Percentiles rank a stretch among this genome's conserved stretches.
These are phyloP conservation scores for Blastobotrys elegans DNA, from an alignment of 1,139 yeast species.

Conservation along the genomic window DNA sequence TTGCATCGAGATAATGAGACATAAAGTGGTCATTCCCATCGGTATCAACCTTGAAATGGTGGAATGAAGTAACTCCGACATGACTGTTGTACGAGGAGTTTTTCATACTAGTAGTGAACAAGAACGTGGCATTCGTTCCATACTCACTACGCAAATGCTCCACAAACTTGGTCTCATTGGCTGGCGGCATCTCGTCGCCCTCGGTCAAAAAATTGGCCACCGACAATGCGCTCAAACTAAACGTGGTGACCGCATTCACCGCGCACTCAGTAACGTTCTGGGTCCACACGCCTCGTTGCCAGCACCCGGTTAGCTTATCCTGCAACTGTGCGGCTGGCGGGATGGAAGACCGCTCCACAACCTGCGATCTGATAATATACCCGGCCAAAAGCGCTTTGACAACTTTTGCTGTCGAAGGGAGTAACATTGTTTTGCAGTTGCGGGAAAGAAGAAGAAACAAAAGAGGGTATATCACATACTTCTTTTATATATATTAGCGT, in stretches of 20 bases:
- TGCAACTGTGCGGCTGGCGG: neutral
- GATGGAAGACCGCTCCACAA: neutral
- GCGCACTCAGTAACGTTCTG: neutral
- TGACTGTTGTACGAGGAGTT: neutral
- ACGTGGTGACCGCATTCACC: neutral
- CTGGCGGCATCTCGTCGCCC: no score
- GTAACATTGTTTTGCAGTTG: no score
- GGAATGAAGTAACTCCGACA: neutral
- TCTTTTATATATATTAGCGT: no score
- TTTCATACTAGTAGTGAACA: neutral
- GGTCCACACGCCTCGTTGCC: neutral
- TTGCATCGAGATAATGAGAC: constrained; percentile 4
- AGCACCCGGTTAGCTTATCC: neutral
- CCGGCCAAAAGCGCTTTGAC: neutral
- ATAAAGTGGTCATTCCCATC: constrained; percentile 2
- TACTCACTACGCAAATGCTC: neutral
- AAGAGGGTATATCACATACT: no score
- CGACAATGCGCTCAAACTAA: neutral
- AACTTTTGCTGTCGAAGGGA: neutral
- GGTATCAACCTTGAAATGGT: constrained; percentile 2
- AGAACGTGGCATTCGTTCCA: neutral
- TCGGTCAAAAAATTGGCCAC: neutral
- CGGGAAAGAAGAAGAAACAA: no score
- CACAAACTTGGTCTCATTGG: neutral
- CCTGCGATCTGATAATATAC: neutral